A percentile compares a stretch with the other conserved stretches of the same genome.
phyloP scores from a whole-genome alignment of 2,329 filamentous ascomycete genomes.

The Scopulariopsis brevicaulis region DNA sequence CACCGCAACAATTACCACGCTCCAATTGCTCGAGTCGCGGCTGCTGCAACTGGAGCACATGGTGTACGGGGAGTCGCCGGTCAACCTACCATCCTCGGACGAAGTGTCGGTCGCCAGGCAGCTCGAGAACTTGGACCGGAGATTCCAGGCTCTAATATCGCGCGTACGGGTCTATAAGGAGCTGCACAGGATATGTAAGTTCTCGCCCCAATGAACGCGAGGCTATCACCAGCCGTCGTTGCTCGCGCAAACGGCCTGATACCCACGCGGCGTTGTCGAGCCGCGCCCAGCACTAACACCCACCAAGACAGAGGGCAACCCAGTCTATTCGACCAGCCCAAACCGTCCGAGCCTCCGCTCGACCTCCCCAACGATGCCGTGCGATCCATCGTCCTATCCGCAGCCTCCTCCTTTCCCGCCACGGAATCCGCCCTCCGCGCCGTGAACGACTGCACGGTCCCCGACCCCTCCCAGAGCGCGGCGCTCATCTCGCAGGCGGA shows the following conservation, averaged over 20 bases:
- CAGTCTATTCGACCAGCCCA: conserved; percentile 38
- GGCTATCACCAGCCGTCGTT: neutral
- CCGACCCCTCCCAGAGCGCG: conserved; percentile 41
- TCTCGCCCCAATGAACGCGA: neutral
- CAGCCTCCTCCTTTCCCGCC: conserved; percentile 41
- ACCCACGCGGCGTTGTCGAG: neutral
- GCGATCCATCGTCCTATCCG: conserved; percentile 42
- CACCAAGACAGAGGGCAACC: conserved; percentile 38
- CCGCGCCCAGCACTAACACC: neutral
- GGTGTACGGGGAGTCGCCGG: conserved; percentile 16
- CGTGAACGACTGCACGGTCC: conserved; percentile 42
- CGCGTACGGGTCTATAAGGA: conserved; percentile 45
- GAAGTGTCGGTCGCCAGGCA: conserved; percentile 28
- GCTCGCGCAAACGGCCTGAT: neutral
- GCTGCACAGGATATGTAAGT: conserved; percentile 48
- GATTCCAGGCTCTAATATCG: conserved; percentile 37
- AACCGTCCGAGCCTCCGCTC: conserved; percentile 33
- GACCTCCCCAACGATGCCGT: conserved; percentile 39
- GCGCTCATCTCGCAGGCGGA: conserved; percentile 46
- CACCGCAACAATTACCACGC: conserved; percentile 40
- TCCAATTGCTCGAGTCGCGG: conserved; percentile 46
- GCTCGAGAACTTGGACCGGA: conserved; percentile 39
- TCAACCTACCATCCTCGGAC: conserved; percentile 32
- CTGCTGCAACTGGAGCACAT: conserved; percentile 44
- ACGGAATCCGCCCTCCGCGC: conserved; percentile 47